Evolutionary conservation across 108 stramenopile species (phyloP), one percentile per base, ranked within the genome.

Genomic region (Cyclotella kingstonii): DNA sequence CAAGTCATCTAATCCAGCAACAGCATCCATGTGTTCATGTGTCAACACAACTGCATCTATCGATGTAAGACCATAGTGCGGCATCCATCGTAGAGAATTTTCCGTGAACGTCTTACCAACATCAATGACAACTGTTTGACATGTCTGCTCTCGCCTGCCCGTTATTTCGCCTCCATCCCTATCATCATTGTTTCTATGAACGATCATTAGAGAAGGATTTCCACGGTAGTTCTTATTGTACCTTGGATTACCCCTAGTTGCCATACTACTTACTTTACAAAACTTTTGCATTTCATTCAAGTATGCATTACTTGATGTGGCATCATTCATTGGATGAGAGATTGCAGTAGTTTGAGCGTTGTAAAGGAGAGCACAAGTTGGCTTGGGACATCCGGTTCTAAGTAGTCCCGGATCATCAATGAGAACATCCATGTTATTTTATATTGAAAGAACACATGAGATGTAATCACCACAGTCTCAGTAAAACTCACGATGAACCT

Each of bases 61-160:
- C 19, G 60, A 42, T 22, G 77, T 33, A 41, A 90, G 81, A 23
- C 70, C 53, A 43, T 60, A 45, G 26, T 59, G 46, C 26, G 91
- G 91, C 73, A 89, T 84, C 91, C 91, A 93, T 66, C 92, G 58
- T 26, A 90, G 31, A 22, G 88, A 63, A 54, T 53, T 61, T 61
- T 94, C 92, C 26, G 89, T 87, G 62, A 94, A 94, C 12, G 92
- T 94, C 54, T 94, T 94, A 19, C 92, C 92, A n/a, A 78, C 86
- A 57, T 94, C 92, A 63, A 94, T 89, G 11, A 94, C 56, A 22
- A 89, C 77, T 26, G 84, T 83, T 57, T 71, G 64, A 17, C 43
- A 42, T 7, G 8, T 42, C 4, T 43, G 18, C 43, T 53, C 39
- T 2, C 22, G n/a, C 2, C 11, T 0, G 17, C 27, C 12, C 12